phyloP scores from a whole-genome alignment of 306 rosid species.

The Acmispon strigosus region DNA sequence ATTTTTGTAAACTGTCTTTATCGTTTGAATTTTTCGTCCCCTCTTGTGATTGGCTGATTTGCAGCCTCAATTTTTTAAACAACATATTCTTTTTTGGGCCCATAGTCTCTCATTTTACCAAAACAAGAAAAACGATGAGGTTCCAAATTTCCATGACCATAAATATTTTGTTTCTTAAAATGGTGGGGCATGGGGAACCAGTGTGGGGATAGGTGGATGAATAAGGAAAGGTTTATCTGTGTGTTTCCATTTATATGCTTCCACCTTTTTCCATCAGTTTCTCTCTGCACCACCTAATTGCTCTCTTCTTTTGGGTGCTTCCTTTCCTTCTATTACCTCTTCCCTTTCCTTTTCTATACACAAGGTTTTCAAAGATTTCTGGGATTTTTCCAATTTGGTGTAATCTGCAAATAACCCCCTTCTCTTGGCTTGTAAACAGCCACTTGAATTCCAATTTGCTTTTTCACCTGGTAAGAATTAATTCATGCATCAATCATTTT shows the following conservation, averaged over 20 bases:
- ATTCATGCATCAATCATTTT: neutral
- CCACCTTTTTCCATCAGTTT: neutral
- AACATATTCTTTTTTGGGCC: neutral
- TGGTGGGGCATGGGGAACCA: conserved; percentile 21
- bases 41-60: neutral
- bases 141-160: conserved; percentile 10
- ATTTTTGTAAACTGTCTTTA: no score
- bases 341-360: neutral
- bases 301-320: conserved; percentile 21
- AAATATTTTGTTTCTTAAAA: conserved; percentile 21
- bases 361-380: conserved; percentile 14
- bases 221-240: conserved; percentile 25
- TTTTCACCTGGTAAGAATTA: conserved; percentile 12
- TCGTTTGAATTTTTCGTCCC: no score
- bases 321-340: neutral
- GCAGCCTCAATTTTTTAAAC: neutral
- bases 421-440: no score
- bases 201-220: conserved; percentile 21
- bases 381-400: conserved; percentile 29
- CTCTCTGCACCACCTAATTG: neutral
- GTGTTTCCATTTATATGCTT: neutral
- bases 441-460: neutral
- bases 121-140: conserved; percentile 45
- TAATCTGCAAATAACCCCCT: conserved; percentile 6
- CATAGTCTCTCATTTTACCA: conserved; percentile 30